These are phyloP conservation scores for Cystobasidium tubakii DNA, from an alignment of 768 basidiomycete species.

Conservation along the genomic window DNA sequence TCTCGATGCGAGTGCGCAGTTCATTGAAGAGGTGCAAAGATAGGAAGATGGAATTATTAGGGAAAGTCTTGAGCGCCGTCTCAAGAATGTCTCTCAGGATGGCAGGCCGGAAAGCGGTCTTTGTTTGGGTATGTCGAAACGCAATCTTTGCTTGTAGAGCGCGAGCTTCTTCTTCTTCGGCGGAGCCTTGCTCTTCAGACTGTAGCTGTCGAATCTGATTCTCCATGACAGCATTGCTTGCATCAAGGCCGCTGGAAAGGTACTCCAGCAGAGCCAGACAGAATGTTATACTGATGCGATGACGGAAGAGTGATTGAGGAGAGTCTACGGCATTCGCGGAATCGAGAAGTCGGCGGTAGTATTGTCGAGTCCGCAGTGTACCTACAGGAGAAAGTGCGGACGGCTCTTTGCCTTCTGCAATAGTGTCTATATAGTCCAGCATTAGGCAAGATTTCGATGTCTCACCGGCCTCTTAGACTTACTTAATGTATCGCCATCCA, in stretches of 20 bases:
- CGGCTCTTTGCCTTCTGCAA: conserved; percentile 5
- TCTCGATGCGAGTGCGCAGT: conserved; percentile 48
- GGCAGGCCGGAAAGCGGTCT: conserved; percentile 44
- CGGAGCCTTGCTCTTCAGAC: conserved; percentile 26
- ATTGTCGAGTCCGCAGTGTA: conserved; percentile 37
- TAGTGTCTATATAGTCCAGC: no score
- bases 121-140: conserved; percentile 42
- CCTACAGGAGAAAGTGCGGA: conserved; percentile 13
- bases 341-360: background rate
- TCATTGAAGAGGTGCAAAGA: conserved; percentile 48
- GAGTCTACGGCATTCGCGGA: background rate
- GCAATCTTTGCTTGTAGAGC: conserved; percentile 48
- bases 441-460: no score
- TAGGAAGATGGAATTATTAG: conserved; percentile 51
- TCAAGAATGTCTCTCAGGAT: conserved; percentile 48
- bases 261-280: conserved; percentile 40
- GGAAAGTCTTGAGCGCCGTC: conserved; percentile 47
- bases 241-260: conserved; percentile 45
- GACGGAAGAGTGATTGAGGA: conserved; percentile 23
- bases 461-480: conserved; percentile 2
- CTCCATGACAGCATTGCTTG: conserved; percentile 42
- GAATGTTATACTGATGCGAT: conserved; percentile 29
- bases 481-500: conserved; percentile 35
- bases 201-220: conserved; percentile 41
- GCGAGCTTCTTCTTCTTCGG: conserved; percentile 47